Percentiles rank a stretch among this genome's conserved stretches.
These are phyloP conservation scores for Pleoardoris graminearum DNA, from an alignment of 2,329 filamentous ascomycete species.

Conservation along the genomic window DNA sequence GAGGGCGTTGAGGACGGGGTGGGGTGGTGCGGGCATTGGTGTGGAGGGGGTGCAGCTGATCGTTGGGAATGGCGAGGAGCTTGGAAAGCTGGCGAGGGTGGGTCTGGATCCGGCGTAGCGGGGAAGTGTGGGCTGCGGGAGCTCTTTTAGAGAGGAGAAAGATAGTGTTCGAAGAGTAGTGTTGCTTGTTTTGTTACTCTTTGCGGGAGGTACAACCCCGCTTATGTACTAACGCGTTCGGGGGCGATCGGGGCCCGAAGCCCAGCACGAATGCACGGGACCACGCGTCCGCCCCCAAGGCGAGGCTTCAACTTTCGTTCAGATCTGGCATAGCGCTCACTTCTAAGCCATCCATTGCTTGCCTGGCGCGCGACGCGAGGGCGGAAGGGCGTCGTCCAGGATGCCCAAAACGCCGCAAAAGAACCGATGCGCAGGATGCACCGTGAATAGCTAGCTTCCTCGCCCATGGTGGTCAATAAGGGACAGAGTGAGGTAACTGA, in stretches of 20 bases:
- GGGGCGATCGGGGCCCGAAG: too few species aligned
- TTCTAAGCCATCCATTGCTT: not conserved
- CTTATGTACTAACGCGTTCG: constrained; percentile 1
- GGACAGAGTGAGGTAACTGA: too few species aligned
- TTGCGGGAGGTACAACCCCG: not conserved
- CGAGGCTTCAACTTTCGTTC: not conserved
- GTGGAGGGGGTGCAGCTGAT: not conserved
- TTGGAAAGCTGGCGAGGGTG: not conserved
- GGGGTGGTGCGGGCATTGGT: constrained; percentile 15
- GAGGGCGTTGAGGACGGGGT: constrained; percentile 16
- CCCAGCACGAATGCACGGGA: constrained; percentile 11
- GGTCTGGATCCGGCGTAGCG: not conserved
- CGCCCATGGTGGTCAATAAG: too few species aligned
- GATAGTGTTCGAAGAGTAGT: too few species aligned
- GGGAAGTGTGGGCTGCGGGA: too few species aligned
- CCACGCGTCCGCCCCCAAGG: constrained; percentile 2
- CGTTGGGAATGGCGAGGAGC: not conserved
- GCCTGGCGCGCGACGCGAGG: not conserved
- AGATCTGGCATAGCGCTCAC: not conserved
- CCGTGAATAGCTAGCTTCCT: too few species aligned
- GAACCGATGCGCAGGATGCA: too few species aligned
- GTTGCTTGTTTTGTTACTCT: not conserved
- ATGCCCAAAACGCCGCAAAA: too few species aligned
- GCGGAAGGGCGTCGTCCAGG: constrained; percentile 1
- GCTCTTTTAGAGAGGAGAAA: too few species aligned